Percentiles rank a stretch among this genome's conserved stretches.
Conservation (phyloP, 2,329 filamentous ascomycete genomes). For the Botrytis deweyae region DNA sequence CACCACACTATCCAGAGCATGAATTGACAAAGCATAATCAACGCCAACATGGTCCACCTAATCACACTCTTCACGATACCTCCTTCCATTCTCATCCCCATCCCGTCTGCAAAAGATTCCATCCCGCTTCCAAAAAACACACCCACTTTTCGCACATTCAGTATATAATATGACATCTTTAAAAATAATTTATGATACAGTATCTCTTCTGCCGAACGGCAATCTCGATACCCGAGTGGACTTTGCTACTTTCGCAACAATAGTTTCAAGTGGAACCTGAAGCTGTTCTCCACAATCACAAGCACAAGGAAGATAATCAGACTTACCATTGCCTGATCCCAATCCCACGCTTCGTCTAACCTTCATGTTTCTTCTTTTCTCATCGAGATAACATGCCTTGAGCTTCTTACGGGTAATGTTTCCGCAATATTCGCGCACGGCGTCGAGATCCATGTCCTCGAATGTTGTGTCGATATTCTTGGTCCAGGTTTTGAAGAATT, state of each 20-base stretch:
- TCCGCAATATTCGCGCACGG: conserved; percentile 17
- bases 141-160: conserved; percentile 19
- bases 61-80: not conserved
- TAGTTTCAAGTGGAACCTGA: conserved; percentile 11
- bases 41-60: conserved; percentile 10
- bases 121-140: not conserved
- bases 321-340: conserved; percentile 16
- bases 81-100: conserved; percentile 11
- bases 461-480: conserved; percentile 19
- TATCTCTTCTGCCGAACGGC: conserved; percentile 17
- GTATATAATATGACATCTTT: conserved; percentile 14
- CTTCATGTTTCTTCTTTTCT: conserved; percentile 19
- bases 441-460: conserved; percentile 19
- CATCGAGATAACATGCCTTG: conserved; percentile 20
- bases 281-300: conserved; percentile 12
- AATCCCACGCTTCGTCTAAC: not conserved
- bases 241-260: conserved; percentile 3
- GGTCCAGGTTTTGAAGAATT: conserved; percentile 21
- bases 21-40: conserved; percentile 19
- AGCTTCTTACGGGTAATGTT: conserved; percentile 21
- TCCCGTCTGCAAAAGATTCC: not conserved
- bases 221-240: conserved; percentile 4
- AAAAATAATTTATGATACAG: conserved; percentile 1
- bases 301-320: conserved; percentile 19
- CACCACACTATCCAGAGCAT: conserved; percentile 17